These are phyloP conservation scores for Amanita phalloides DNA, from an alignment of 768 basidiomycete genomes.

Conservation along the genomic window DNA sequence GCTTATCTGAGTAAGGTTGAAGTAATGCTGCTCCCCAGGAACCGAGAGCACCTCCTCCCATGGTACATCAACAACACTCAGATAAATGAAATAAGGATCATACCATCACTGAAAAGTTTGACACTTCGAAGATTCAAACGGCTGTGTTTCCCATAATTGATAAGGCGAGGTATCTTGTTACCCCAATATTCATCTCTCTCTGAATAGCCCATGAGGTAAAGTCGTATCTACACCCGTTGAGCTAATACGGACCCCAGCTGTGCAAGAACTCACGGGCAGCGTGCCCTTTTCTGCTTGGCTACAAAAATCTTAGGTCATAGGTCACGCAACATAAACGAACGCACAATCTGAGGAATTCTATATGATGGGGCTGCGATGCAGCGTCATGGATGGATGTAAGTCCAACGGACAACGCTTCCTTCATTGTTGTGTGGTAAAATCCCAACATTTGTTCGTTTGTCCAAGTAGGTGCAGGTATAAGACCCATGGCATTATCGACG, in stretches of 20 bases:
- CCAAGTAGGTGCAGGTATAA: slow-evolving; percentile 60
- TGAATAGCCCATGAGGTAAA: slow-evolving; percentile 36
- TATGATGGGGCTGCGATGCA: slow-evolving; percentile 30
- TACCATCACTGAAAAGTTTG: slow-evolving; percentile 74
- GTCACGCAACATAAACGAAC: slow-evolving; percentile 10
- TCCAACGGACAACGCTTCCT: slow-evolving; percentile 67
- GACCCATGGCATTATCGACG: slow-evolving; percentile 78
- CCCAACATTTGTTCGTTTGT: slow-evolving; percentile 43
- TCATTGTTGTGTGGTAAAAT: slow-evolving; percentile 54
- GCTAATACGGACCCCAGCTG: not conserved
- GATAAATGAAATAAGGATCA: not conserved
- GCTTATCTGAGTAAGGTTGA: slow-evolving; percentile 76
- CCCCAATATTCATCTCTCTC: slow-evolving; percentile 58
- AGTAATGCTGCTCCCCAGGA: slow-evolving; percentile 88
- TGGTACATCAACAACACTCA: not conserved
- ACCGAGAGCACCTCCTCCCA: slow-evolving; percentile 70
- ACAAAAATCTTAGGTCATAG: not conserved
- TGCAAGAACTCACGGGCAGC: slow-evolving; percentile 47
- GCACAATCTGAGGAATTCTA: slow-evolving; percentile 59
- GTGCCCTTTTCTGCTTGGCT: slow-evolving; percentile 62
- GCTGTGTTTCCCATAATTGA: slow-evolving; percentile 44
- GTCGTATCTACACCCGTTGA: slow-evolving; percentile 6
- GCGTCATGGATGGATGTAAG: slow-evolving; percentile 89
- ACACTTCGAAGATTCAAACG: slow-evolving; percentile 53
- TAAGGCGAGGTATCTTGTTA: slow-evolving; percentile 41